Evolutionary conservation across 192 early-diverging fungal genomes (phyloP).

Genomic region (Backusella macrospora): DNA sequence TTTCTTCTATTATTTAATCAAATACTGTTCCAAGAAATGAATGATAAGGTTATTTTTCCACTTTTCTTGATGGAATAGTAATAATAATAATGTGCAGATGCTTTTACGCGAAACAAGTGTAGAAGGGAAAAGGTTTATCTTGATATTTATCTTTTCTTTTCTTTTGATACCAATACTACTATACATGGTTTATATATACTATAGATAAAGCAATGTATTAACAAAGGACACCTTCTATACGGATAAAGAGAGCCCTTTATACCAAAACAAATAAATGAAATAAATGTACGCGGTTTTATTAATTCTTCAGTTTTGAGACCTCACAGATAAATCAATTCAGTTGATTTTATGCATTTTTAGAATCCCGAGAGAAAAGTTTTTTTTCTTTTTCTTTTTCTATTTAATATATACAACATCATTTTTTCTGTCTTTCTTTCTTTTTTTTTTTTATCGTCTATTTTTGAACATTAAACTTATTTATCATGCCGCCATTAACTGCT

Average conservation of each 20-base stretch:
- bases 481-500: constrained; percentile 23
- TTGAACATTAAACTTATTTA: background rate
- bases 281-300: no score
- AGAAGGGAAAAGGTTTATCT: no score
- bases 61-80: no score
- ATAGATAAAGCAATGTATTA: no score
- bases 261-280: no score
- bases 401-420: background rate
- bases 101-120: background rate
- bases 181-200: no score
- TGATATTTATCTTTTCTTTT: no score
- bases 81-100: background rate
- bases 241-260: no score
- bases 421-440: background rate
- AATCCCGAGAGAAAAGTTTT: background rate
- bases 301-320: no score
- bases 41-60: background rate
- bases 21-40: background rate
- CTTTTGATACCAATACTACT: no score
- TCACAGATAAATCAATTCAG: no score
- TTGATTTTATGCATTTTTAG: background rate
- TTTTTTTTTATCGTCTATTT: background rate
- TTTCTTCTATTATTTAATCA: background rate
- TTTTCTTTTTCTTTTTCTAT: background rate
- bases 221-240: no score